Conservation (phyloP, 345 rosid species). For the Combretum micranthum region DNA sequence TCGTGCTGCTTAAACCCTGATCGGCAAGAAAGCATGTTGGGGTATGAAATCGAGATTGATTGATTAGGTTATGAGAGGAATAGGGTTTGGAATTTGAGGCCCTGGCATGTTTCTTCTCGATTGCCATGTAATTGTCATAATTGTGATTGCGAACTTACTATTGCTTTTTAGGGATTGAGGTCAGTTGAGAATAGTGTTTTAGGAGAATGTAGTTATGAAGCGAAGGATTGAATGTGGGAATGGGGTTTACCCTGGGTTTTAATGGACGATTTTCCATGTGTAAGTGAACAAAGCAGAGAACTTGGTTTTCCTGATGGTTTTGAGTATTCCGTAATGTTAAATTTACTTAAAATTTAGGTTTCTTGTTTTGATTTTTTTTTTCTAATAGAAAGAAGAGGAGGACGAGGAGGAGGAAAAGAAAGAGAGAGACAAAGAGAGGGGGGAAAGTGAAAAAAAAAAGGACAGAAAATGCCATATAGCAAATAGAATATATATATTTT, state of each 20-base stretch:
- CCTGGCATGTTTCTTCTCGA: conserved; percentile 77
- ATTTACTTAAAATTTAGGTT: too few species aligned
- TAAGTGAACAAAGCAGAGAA: conserved; percentile 18
- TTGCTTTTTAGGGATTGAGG: conserved; percentile 74
- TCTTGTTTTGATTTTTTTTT: too few species aligned
- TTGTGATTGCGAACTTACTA: conserved; percentile 78
- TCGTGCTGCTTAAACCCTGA: conserved; percentile 70
- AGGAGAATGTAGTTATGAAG: conserved; percentile 11
- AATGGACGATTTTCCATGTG: conserved; percentile 10
- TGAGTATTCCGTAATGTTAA: too few species aligned
- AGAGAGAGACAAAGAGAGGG: too few species aligned
- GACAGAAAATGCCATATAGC: too few species aligned
- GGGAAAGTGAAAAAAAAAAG: too few species aligned
- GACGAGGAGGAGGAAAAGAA: too few species aligned
- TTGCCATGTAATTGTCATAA: conserved; percentile 93
- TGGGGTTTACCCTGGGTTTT: neutral
- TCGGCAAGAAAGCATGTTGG: conserved; percentile 65
- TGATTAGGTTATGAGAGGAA: conserved; percentile 63
- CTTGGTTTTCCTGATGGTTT: neutral
- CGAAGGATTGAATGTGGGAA: conserved; percentile 3
- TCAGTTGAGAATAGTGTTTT: conserved; percentile 54
- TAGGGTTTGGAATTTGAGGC: conserved; percentile 58
- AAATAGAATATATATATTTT: too few species aligned
- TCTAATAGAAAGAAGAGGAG: too few species aligned
- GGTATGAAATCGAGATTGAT: conserved; percentile 54